Conservation (phyloP, 352 stramenopile genomes). For the Pythium grandisporangium region DNA sequence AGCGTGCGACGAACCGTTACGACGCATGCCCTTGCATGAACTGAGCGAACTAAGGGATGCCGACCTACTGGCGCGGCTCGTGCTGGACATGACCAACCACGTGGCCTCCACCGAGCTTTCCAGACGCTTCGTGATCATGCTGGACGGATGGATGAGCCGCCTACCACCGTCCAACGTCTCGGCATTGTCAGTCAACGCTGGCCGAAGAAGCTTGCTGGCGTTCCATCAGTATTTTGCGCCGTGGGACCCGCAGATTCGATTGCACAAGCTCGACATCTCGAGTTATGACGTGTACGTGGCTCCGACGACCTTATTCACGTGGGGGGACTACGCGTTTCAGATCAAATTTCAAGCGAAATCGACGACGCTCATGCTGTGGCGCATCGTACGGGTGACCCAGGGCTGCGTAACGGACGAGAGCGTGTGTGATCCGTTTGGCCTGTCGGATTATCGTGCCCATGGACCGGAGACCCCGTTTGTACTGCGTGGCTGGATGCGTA, state of each 20-base stretch:
- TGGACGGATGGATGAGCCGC: constrained; percentile 28
- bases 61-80: constrained; percentile 20
- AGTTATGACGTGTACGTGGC: constrained; percentile 14
- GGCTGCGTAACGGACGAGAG: constrained; percentile 7
- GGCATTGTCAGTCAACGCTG: too few species aligned
- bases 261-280: constrained; percentile 24
- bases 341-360: constrained; percentile 24
- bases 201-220: constrained; percentile 13
- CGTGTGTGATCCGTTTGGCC: constrained; percentile 11
- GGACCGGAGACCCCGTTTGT: too few species aligned
- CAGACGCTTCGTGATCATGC: constrained; percentile 23
- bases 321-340: constrained; percentile 27
- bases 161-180: too few species aligned
- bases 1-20: constrained; percentile 16
- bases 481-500: constrained; percentile 25
- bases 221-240: constrained; percentile 38
- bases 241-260: constrained; percentile 23
- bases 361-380: constrained; percentile 31
- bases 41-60: constrained; percentile 26
- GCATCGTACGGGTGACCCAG: constrained; percentile 18
- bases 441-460: too few species aligned
- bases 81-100: constrained; percentile 34
- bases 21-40: constrained; percentile 18
- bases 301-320: constrained; percentile 20
- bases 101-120: constrained; percentile 34